Base-by-base conservation (phyloP, 495 filamentous ascomycete genomes). In the Cenococcum geophilum region DNA sequence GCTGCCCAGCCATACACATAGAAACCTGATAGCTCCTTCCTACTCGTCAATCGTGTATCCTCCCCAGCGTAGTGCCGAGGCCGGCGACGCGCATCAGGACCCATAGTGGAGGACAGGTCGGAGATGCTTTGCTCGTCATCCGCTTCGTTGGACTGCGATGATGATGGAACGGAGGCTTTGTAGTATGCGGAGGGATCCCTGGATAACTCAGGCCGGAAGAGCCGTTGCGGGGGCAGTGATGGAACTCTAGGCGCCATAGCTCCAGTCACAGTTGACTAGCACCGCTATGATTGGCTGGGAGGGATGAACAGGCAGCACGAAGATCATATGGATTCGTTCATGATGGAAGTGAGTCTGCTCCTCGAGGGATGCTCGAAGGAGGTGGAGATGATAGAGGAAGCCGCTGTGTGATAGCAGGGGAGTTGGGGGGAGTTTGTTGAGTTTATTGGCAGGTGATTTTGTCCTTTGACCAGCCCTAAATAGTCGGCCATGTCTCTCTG, bases 1-100 rank as follows among this genome's bases (percentile, higher is more conserved):
- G 92, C 90, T 20, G 93, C 93, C 81, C 92, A 98, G 49, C 86
- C 89, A 79, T 98, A 97, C 63, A 88, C 87, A 74, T 96, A 97
- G 89, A 92, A 98, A 57, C 93, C 93, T 11, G 82, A 81, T 35
- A 97, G 82, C 78, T 98, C 93, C 71, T 88, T 91, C 62, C 75
- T 78, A 70, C 89, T 96, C 9, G 93, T 98, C 37, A 84, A 79
- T 16, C 93, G 83, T 34, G 87, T 89, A 73, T 98, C 93, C 74
- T 97, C 91, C 37, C 87, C 91, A 9, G 79, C 79, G 71, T 92
- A 97, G 16, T 76, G 73, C 16, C 78, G 77, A 22, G 14, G 21
- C 18, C 49, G 20, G 58, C 47, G n/a, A 63, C 62, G 55, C 34
- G 54, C 11, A n/a, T 45, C 34, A 21, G 63, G 47, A 21, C 65